phyloP scores from a whole-genome alignment of 2,329 filamentous ascomycete species.

The Tolypocladium nubicola region DNA sequence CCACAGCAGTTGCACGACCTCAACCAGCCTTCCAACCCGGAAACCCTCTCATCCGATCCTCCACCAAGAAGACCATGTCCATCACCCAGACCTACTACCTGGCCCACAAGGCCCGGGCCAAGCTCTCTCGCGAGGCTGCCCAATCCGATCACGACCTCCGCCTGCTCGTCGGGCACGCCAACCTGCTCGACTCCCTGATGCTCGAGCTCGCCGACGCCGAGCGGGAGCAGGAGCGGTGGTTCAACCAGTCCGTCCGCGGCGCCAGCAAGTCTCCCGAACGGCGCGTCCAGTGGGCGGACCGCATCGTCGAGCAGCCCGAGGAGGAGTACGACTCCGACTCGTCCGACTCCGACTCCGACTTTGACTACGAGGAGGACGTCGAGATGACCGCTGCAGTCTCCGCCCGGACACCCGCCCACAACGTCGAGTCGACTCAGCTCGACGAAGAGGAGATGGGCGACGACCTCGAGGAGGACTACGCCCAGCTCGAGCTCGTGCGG shows the following conservation, averaged over 20 bases:
- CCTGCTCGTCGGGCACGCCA: conserved; percentile 93
- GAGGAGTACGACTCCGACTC: conserved; percentile 51
- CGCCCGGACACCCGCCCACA: conserved; percentile 34
- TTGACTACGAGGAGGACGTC: conserved; percentile 43
- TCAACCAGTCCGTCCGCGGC: conserved; percentile 86
- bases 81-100: conserved; percentile 98
- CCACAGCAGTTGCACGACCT: conserved; percentile 14
- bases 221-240: conserved; percentile 92
- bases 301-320: conserved; percentile 60
- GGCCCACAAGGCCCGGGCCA: conserved; percentile 88
- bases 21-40: conserved; percentile 4
- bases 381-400: conserved; percentile 42
- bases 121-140: conserved; percentile 88
- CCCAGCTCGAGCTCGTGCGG: conserved; percentile 56
- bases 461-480: conserved; percentile 54
- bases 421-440: conserved; percentile 8
- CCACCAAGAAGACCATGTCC: conserved; percentile 77
- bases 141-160: conserved; percentile 89
- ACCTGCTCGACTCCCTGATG: conserved; percentile 95
- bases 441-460: conserved; percentile 36
- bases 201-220: conserved; percentile 84
- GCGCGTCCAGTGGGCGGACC: conserved; percentile 83
- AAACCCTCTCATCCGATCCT: conserved; percentile 17
- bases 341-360: conserved; percentile 35
- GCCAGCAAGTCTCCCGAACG: conserved; percentile 52